These are phyloP conservation scores for Lenzites betulinus DNA, from an alignment of 768 basidiomycete species.

Conservation along the genomic window DNA sequence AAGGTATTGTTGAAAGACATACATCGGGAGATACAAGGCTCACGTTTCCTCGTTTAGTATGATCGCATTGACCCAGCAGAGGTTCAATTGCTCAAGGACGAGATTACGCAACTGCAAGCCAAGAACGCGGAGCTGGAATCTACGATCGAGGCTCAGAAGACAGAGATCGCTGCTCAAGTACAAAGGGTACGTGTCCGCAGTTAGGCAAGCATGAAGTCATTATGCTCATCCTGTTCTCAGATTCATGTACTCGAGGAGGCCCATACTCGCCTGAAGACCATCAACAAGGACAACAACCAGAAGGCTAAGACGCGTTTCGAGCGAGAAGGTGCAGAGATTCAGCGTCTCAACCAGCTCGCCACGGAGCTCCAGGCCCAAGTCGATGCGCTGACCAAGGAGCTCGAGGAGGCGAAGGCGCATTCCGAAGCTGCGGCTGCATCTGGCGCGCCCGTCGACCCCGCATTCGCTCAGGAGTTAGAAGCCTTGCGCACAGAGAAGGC, in stretches of 20 bases:
- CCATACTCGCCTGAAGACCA: conserved; percentile 17
- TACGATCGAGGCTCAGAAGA: conserved; percentile 6
- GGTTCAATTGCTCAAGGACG: conserved; percentile 75
- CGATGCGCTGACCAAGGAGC: conserved; percentile 26
- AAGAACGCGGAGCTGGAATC: conserved; percentile 28
- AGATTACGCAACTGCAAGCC: conserved; percentile 50
- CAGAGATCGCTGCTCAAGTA: conserved; percentile 10
- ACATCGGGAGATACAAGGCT: neutral
- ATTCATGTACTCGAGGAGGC: conserved; percentile 15
- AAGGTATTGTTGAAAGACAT: conserved; percentile 55
- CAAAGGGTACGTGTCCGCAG: conserved; percentile 21
- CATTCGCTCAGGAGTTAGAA: conserved; percentile 38
- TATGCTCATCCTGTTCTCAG: neutral
- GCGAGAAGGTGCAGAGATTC: conserved; percentile 13
- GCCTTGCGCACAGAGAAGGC: conserved; percentile 41
- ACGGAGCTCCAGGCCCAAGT: conserved; percentile 26
- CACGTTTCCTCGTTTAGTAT: conserved; percentile 48
- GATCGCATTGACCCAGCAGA: conserved; percentile 89
- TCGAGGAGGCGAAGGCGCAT: conserved; percentile 41
- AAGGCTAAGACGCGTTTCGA: conserved; percentile 26
- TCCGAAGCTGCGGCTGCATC: conserved; percentile 10
- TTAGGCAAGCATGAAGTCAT: neutral
- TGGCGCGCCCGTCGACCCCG: conserved; percentile 24
- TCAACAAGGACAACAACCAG: conserved; percentile 30
- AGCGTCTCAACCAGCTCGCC: conserved; percentile 23